Evolutionary conservation across 495 filamentous ascomycete species (phyloP).

Genomic region (Emericellopsis terricola): DNA sequence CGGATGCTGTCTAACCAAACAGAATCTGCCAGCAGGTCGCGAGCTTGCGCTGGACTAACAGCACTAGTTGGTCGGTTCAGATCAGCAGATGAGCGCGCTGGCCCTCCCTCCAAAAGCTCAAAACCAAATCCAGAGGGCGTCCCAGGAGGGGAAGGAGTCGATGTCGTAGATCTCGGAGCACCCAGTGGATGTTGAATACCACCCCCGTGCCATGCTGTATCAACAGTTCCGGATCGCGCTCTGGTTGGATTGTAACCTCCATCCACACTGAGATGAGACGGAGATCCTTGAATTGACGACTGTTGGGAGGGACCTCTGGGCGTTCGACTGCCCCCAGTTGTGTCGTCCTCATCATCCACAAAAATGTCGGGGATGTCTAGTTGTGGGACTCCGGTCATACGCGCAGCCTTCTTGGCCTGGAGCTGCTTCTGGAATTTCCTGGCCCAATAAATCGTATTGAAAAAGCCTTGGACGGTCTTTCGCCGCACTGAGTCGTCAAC

Average conservation of each 20-base stretch:
- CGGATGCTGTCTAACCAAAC: slow-evolving; percentile 87
- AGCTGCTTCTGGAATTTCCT: slow-evolving; percentile 59
- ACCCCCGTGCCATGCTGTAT: slow-evolving; percentile 1
- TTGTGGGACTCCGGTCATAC: slow-evolving; percentile 60
- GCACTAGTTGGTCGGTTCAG: slow-evolving; percentile 37
- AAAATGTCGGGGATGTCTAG: slow-evolving; percentile 82
- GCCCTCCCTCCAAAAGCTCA: slow-evolving; percentile 12
- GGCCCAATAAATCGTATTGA: slow-evolving; percentile 77
- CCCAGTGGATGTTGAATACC: slow-evolving; percentile 18
- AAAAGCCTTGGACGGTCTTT: slow-evolving; percentile 81
- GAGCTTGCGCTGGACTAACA: slow-evolving; percentile 61
- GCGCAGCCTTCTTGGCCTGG: slow-evolving; percentile 47
- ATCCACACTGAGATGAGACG: slow-evolving; percentile 1
- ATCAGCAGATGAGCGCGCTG: slow-evolving; percentile 14
- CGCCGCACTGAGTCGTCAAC: slow-evolving; percentile 92
- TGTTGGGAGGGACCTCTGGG: no score
- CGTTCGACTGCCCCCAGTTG: no score
- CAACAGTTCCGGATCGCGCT: not conserved
- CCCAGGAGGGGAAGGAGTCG: slow-evolving; percentile 7
- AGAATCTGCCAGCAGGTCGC: slow-evolving; percentile 67
- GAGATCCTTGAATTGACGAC: no score
- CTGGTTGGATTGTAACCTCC: not conserved
- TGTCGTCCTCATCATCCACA: slow-evolving; percentile 50
- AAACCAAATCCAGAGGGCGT: slow-evolving; percentile 23
- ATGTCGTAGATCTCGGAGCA: slow-evolving; percentile 11